Evolutionary conservation across 345 rosid species (phyloP), one percentile per base, ranked within the genome.

Genomic region (Rhodomyrtus tomentosa): DNA sequence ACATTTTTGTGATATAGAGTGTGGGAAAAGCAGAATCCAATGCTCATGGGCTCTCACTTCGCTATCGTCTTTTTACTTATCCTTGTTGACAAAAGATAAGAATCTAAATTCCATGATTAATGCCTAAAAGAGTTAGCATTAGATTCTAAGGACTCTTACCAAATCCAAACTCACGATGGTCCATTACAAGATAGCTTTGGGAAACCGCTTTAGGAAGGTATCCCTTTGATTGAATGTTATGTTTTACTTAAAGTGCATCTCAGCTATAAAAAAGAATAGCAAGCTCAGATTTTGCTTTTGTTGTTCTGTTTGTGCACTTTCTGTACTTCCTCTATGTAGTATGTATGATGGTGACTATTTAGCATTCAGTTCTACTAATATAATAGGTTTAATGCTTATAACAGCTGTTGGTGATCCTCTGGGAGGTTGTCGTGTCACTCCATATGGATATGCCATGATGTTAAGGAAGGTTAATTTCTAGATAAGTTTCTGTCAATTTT

Each of bases 341-440:
- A 81, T 81, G 24, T 50, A 18, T 4, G 1, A 38, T 0, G 9
- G 24, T n/a, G 84, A 36, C 42, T 82, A 50, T 4, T 50, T 81
- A n/a, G 82, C 55, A 0, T 38, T 29, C 10, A 25, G 20, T 48
- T 36, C 22, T 36, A 53, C 52, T 84, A 22, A 56, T 18, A 25
- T 59, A 12, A 58, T 27, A n/a, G 54, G 54, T 9, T 55, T 81
- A 55, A 55, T 80, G 58, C 45, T 85, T 58, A 21, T 68, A 74
- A 87, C 95, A 96, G 99, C 99, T 80, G 84, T 85, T 80, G 90
- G 92, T 86, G 99, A 96, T 92, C 98, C 99, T 82, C 92, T 95
- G 12, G 99, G 99, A 51, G 95, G 98, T 73, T 96, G 99, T 85
- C 83, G 89, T 36, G 86, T 96, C 79, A 94, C 99, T 36, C 98